Conservation (phyloP, 108 stramenopile genomes). For the Fragilaria radians region DNA sequence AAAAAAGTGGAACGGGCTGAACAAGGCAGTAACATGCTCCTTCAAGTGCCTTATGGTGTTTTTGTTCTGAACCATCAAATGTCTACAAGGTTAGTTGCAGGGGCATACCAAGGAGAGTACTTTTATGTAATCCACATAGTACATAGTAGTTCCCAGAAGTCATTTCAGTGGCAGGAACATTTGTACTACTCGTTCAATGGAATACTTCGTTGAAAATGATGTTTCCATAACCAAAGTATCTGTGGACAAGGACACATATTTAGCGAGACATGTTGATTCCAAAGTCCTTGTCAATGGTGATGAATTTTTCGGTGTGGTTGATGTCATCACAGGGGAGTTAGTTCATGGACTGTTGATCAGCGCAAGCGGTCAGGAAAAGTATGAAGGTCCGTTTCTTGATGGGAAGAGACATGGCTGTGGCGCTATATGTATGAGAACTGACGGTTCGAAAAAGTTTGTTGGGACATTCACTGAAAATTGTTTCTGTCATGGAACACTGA, state of each 20-base stretch:
- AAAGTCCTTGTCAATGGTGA: constrained; percentile 21
- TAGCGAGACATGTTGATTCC: background rate
- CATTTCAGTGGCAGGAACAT: too few relatives aligned
- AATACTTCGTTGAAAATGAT: background rate
- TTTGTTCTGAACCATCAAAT: too few relatives aligned
- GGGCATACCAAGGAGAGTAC: too few relatives aligned
- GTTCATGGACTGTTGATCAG: constrained; percentile 22
- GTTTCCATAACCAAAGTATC: background rate
- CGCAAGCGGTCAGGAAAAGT: constrained; percentile 21
- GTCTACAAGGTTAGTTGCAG: too few relatives aligned
- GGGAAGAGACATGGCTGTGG: constrained; percentile 32
- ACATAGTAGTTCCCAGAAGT: too few relatives aligned
- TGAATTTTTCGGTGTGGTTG: constrained; percentile 26
- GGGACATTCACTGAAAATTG: constrained; percentile 11
- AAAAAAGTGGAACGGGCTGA: too few relatives aligned
- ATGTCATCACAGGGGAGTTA: constrained; percentile 15
- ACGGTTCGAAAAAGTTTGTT: constrained; percentile 28
- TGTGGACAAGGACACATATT: background rate
- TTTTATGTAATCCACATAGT: too few relatives aligned
- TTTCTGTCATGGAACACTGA: constrained; percentile 25
- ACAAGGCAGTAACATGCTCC: too few relatives aligned
- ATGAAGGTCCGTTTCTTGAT: constrained; percentile 27
- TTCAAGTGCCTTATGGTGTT: too few relatives aligned
- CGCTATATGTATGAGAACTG: constrained; percentile 20
- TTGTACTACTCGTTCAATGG: too few relatives aligned